phyloP scores from a whole-genome alignment of 1,139 yeast species.

The Geotrichum australiense region DNA sequence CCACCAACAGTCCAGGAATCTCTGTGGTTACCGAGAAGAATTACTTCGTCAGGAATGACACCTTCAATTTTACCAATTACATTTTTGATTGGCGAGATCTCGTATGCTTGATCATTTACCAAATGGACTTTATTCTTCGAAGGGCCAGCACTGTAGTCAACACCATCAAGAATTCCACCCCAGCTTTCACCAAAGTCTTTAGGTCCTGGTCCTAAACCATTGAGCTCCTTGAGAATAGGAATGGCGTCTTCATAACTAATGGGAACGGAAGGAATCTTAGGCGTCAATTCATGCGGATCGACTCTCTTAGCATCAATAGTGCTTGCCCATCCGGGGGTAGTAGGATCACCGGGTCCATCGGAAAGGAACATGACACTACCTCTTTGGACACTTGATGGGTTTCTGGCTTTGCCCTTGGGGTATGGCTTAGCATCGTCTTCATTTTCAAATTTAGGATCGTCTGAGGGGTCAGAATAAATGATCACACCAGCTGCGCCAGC shows the following conservation, averaged over 20 bases:
- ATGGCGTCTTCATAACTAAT: conserved; percentile 50
- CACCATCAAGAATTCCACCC: conserved; percentile 44
- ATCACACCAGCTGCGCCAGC: conserved; percentile 55
- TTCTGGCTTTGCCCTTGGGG: conserved; percentile 63
- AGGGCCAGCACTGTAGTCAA: conserved; percentile 57
- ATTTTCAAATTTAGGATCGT: conserved; percentile 46
- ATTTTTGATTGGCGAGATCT: conserved; percentile 51
- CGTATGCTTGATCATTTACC: conserved; percentile 51
- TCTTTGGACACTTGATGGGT: conserved; percentile 67
- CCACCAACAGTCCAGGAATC: conserved; percentile 73
- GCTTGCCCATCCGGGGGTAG: conserved; percentile 78
- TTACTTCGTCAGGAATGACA: conserved; percentile 40
- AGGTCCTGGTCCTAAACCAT: conserved; percentile 46
- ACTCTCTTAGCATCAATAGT: conserved; percentile 43
- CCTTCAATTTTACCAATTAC: conserved; percentile 55
- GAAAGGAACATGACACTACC: conserved; percentile 80
- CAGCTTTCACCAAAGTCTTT: conserved; percentile 37
- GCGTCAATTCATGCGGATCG: conserved; percentile 46
- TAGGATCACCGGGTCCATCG: conserved; percentile 79
- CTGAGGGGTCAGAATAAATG: conserved; percentile 60
- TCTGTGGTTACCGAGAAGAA: conserved; percentile 61
- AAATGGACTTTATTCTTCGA: conserved; percentile 46
- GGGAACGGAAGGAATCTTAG: conserved; percentile 58
- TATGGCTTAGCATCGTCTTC: conserved; percentile 50
- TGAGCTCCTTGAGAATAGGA: conserved; percentile 48